A percentile compares a stretch with the other conserved stretches of the same genome.
Evolutionary conservation across 768 basidiomycete genomes (phyloP).

Genomic region (Clitopilus passeckerianus): DNA sequence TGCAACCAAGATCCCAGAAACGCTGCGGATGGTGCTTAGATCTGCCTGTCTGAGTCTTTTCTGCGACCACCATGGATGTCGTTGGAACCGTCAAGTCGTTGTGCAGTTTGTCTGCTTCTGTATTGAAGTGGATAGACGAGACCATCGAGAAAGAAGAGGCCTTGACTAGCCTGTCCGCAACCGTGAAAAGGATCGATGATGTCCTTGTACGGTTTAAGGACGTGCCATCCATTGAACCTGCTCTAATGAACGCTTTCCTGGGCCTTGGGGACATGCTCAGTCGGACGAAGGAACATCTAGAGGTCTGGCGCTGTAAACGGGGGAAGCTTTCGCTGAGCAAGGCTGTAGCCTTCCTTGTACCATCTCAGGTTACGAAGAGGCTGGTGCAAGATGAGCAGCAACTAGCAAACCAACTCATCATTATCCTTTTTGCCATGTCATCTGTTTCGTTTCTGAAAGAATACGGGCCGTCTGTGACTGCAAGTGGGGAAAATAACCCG

Average conservation of each 20-base stretch:
- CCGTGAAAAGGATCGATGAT: conserved; percentile 6
- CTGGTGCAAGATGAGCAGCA: conserved; percentile 11
- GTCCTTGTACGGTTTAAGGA: conserved; percentile 11
- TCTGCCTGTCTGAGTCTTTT: not conserved
- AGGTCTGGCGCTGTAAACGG: not conserved
- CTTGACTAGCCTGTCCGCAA: conserved; percentile 5
- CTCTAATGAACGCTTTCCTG: conserved; percentile 10
- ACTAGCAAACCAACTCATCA: conserved; percentile 10
- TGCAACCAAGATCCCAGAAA: too few species aligned
- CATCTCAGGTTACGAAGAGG: conserved; percentile 8
- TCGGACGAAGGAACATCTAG: conserved; percentile 12
- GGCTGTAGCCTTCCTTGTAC: conserved; percentile 6
- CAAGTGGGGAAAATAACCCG: conserved; percentile 3
- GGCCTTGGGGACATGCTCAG: conserved; percentile 13
- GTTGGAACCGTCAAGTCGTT: conserved; percentile 10
- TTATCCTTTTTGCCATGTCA: conserved; percentile 12
- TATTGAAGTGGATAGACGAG: conserved; percentile 13
- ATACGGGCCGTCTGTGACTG: not conserved
- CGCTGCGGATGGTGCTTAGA: too few species aligned
- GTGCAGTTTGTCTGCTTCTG: conserved; percentile 9
- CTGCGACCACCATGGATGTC: conserved; percentile 7
- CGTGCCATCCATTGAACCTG: conserved; percentile 8
- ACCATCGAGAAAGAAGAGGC: conserved; percentile 11
- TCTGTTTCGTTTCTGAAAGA: conserved; percentile 8
- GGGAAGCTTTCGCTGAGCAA: conserved; percentile 3